Evolutionary conservation across 1,284 basidiomycete genomes (phyloP), one percentile per base, ranked within the genome.

Genomic region (Cutaneotrichosporon dermatis): DNA sequence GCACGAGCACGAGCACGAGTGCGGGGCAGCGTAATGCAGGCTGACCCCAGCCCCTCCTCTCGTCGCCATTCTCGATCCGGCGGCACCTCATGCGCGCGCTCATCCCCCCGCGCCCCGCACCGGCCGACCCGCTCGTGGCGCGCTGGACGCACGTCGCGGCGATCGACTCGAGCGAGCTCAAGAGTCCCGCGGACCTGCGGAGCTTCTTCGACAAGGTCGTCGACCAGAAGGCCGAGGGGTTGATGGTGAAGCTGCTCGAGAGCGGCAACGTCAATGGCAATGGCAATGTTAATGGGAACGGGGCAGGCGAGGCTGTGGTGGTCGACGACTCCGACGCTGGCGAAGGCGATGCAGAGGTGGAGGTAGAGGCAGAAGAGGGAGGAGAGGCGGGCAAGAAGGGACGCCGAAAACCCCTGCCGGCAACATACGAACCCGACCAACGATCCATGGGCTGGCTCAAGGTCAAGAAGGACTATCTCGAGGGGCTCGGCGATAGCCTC

Each of bases 171-270:
- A 83, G 61, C 74, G 81, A 63, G 86, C 85, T 62, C 41, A 46
- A 6, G 6, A 37, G 37, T 25, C 55, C 35, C 8, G 59, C n/a
- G 16, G 83, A 80, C 8, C 82, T 96, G 8, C 84, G 88, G 70
- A 82, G 80, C 9, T 96, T 96, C 74, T 92, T 92, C 83, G 81
- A 86, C 66, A 81, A 82, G 61, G 88, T 91, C 4, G 83, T 92
- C n/a, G 84, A 86, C 69, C 86, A 86, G 73, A 87, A 87, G 59
- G 91, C 89, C 61, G 93, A 97, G 76, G 93, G 93, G 4, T 81
- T 96, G 66, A 95, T 97, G 92, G 84, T 96, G 71, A 97, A 96
- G 80, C 88, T 91, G 15, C 68, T 83, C 59, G 78, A 79, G n/a
- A n/a, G n/a, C n/a, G n/a, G n/a, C n/a, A n/a, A n/a, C n/a, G n/a